Evolutionary conservation across 2,329 filamentous ascomycete genomes (phyloP).

Genomic region (Fusarium sp.): DNA sequence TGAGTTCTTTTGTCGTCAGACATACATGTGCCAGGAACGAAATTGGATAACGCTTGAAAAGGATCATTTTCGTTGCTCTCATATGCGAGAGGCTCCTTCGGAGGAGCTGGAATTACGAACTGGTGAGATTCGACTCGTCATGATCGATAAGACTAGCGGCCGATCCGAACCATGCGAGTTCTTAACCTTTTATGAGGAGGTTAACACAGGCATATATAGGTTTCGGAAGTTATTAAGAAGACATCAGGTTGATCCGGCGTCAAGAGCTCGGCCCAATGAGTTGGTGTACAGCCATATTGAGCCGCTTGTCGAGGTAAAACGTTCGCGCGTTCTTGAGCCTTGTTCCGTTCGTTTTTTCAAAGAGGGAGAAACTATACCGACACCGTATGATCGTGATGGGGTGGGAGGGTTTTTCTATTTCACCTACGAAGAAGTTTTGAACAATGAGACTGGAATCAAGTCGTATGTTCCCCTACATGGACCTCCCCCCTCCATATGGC

Average conservation of each 20-base stretch:
- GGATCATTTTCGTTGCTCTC: conserved; percentile 66
- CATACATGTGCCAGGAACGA: conserved; percentile 70
- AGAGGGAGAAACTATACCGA: conserved; percentile 60
- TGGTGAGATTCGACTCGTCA: conserved; percentile 72
- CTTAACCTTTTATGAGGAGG: conserved; percentile 48
- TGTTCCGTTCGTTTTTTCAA: conserved; percentile 72
- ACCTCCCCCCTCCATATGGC: conserved; percentile 56
- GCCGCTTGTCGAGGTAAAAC: conserved; percentile 53
- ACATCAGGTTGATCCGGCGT: conserved; percentile 52
- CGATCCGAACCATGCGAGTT: conserved; percentile 73
- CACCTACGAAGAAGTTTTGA: conserved; percentile 52
- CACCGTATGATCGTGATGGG: conserved; percentile 75
- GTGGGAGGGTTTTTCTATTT: conserved; percentile 76
- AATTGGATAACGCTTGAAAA: conserved; percentile 71
- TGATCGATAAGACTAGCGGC: conserved; percentile 46
- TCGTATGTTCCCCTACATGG: conserved; percentile 53
- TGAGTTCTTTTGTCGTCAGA: conserved; percentile 78
- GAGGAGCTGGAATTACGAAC: conserved; percentile 52
- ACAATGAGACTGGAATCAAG: neutral
- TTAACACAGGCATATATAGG: conserved; percentile 41
- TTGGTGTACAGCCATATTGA: conserved; percentile 65
- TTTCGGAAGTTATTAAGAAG: conserved; percentile 69
- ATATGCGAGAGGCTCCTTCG: conserved; percentile 46
- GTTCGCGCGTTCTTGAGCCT: conserved; percentile 60
- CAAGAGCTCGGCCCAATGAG: conserved; percentile 63